Percentiles rank a stretch among this genome's conserved stretches.
Conservation (phyloP, 768 basidiomycete genomes). For the Amylocystis lapponica region DNA sequence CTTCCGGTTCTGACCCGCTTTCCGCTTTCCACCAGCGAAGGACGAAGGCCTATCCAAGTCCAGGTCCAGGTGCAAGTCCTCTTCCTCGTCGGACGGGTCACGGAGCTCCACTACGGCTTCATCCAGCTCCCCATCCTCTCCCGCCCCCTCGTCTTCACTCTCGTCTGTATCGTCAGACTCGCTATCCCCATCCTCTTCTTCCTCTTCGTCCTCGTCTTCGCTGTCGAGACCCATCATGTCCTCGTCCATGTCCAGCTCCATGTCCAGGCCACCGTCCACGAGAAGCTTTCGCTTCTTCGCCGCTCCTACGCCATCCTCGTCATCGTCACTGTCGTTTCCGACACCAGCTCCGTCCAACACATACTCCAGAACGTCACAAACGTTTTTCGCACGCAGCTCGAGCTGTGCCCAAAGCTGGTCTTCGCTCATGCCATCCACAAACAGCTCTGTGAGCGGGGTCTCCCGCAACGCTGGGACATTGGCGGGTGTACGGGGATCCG, state of each 20-base stretch:
- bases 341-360: slow-evolving; percentile 45
- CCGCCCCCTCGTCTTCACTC: slow-evolving; percentile 25
- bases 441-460: slow-evolving; percentile 76
- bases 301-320: slow-evolving; percentile 21
- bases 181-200: slow-evolving; percentile 25
- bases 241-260: slow-evolving; percentile 28
- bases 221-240: slow-evolving; percentile 27
- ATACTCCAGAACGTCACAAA: slow-evolving; percentile 65
- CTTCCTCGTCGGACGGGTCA: slow-evolving; percentile 26
- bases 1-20: slow-evolving; percentile 12
- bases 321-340: slow-evolving; percentile 19
- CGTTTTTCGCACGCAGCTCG: slow-evolving; percentile 67
- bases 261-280: slow-evolving; percentile 29
- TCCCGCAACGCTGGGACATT: slow-evolving; percentile 30
- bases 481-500: slow-evolving; percentile 26
- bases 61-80: slow-evolving; percentile 11
- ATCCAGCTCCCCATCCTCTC: slow-evolving; percentile 25
- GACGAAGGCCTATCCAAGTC: slow-evolving; percentile 24
- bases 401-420: slow-evolving; percentile 95
- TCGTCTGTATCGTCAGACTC: slow-evolving; percentile 21
- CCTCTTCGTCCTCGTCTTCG: slow-evolving; percentile 30
- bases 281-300: slow-evolving; percentile 15
- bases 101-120: slow-evolving; percentile 25
- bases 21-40: slow-evolving; percentile 18
- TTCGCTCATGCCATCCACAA: slow-evolving; percentile 70